A percentile compares a stretch with the other conserved stretches of the same genome.
Evolutionary conservation across 225 moss, liverwort and hornwort species (phyloP).

Genomic region (Bryum argenteum): DNA sequence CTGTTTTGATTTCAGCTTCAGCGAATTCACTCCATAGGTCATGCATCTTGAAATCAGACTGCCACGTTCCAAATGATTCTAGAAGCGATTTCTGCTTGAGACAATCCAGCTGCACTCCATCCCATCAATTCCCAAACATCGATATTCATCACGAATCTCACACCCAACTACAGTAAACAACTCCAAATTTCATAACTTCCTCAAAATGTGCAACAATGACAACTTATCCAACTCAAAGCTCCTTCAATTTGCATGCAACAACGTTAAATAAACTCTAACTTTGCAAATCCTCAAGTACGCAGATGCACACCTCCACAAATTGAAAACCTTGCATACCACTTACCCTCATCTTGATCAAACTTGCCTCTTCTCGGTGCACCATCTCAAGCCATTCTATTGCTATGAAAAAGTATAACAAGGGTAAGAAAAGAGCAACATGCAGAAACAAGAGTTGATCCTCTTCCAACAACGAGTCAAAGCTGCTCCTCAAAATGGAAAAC

Average conservation of each 20-base stretch:
- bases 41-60: neutral
- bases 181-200: no score
- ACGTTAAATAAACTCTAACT: no score
- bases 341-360: no score
- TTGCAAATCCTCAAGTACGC: no score
- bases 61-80: accelerated
- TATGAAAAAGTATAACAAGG: neutral
- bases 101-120: neutral
- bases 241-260: no score
- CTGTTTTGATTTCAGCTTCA: neutral
- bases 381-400: neutral
- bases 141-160: neutral
- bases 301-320: no score
- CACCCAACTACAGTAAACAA: no score
- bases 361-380: neutral
- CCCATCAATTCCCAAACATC: neutral
- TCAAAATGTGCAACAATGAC: no score
- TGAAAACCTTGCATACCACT: neutral
- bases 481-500: constrained; percentile 19
- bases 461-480: neutral
- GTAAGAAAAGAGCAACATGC: neutral
- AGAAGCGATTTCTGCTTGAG: neutral
- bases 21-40: neutral
- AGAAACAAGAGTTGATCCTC: constrained; percentile 21
- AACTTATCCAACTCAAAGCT: no score